Evolutionary conservation across 2,329 filamentous ascomycete species (phyloP), one percentile per base, ranked within the genome.

Genomic region (Apiospora saccharicola): DNA sequence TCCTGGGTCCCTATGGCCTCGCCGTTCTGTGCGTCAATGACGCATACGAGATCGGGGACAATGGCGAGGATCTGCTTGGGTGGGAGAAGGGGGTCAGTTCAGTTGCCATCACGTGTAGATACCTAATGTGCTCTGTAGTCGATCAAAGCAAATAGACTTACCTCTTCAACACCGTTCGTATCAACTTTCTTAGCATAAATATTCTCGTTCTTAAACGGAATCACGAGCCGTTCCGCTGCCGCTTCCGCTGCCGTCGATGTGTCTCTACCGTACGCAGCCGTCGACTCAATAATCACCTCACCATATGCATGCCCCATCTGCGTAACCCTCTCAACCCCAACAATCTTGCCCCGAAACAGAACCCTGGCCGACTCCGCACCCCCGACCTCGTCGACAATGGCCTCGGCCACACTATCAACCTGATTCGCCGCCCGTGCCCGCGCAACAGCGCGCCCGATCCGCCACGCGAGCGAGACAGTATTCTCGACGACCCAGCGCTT

Each of bases 271-370:
- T 6, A 68, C 37, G 83, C 74, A 30, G 83, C 74, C 34, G 87
- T 81, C 2, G 85, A 86, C 72, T 89, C 84, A 70, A 91, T 88
- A 26, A 86, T 84, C 73, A 89, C 87, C 77, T 90, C 88, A 12
- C 90, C 90, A 75, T 90, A 90, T 10, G 87, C 84, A 75, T 91
- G 87, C 0, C 90, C 89, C 76, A 86, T 87, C 74, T 85, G 85
- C 51, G 91, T 77, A 0, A 84, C 84, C 51, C 89, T 82, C 78
- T 91, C 87, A 0, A 91, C 90, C 1, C 86, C 86, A n/a, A 90
- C 84, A 74, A 92, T 91, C 81, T 92, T 92, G 37, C 90, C 90
- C 71, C 87, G 86, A 82, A 88, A 91, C n/a, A 92, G 76, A 10
- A 91, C 85, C 73, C 84, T 87, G 0, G 88, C 90, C 0, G 86